Evolutionary conservation across 805 yeast species (phyloP), one percentile per base, ranked within the genome.

Genomic region (Teunomyces aglyptinius): DNA sequence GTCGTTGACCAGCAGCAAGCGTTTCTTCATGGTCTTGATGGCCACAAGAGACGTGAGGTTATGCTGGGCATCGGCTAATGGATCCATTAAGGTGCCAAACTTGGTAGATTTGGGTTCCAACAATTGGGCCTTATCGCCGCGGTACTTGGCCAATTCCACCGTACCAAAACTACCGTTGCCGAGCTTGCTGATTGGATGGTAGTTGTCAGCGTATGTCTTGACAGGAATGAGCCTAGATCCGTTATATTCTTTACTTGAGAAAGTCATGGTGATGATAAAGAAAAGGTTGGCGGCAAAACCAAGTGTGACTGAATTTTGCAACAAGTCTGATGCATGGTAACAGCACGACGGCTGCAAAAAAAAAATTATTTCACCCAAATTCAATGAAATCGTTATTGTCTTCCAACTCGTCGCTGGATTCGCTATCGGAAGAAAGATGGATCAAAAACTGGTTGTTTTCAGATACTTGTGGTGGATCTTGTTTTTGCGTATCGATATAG

Each of bases 101-200:
- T 51, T 60, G 44, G 48, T 45, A 12, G 46, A 45, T 16, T 48
- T 47, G 6, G 43, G 47, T 12, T 45, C 55, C 20, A 65, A 49
- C 6, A 65, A 53, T 11, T 54, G 49, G 12, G 48, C 40, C 27
- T 57, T 56, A 38, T 50, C 48, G 27, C 49, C 47, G 49, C 70
- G 63, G 27, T 73, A 70, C 60, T 82, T 82, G 3, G 89, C 90
- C 54, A 86, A 65, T 1, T 76, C 67, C 2, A 87, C 94, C 1
- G 77, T 67, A 2, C 95, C 95, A 70, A 87, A 87, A 41, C 89
- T 82, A 1, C 95, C 95, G 46, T 75, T 77, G 0, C 95, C 95
- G 48, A 87, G 64, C 40, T 70, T 72, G 38, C 78, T 73, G 6
- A 85, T 68, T 3, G 71, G 52, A 44, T 74, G 76, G 58, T 82